phyloP scores from a whole-genome alignment of 176 grass and related monocot genomes.

The Carex pumila region DNA sequence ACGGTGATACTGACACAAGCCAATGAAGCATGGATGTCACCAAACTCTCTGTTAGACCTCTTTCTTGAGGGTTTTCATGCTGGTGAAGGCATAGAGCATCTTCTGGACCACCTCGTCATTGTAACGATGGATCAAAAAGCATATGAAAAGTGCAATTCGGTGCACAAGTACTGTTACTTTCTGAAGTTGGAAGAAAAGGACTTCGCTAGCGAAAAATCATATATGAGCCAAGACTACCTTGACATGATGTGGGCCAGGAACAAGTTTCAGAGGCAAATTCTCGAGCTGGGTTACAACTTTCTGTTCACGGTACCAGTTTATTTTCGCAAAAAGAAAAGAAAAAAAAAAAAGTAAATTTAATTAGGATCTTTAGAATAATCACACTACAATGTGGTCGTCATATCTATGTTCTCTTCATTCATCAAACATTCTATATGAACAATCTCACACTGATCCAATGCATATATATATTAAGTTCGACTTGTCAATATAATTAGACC shows the following conservation, averaged over 20 bases:
- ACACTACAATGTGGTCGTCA: neutral
- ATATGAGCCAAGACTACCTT: conserved; percentile 53
- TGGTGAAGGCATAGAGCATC: conserved; percentile 37
- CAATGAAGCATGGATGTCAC: conserved; percentile 52
- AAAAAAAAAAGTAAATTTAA: neutral
- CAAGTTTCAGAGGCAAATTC: conserved; percentile 40
- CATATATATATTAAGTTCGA: neutral
- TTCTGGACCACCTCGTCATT: conserved; percentile 43
- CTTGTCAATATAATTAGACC: neutral
- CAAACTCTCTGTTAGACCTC: conserved; percentile 49
- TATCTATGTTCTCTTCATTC: neutral
- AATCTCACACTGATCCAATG: neutral
- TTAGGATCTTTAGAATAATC: neutral
- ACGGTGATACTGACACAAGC: conserved; percentile 57
- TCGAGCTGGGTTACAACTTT: conserved; percentile 64
- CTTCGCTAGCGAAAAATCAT: conserved; percentile 16
- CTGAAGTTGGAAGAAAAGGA: conserved; percentile 21
- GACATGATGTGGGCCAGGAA: conserved; percentile 59
- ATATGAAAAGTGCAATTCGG: conserved; percentile 28
- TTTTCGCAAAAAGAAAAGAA: neutral
- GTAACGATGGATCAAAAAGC: conserved; percentile 45
- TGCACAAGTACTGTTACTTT: conserved; percentile 63
- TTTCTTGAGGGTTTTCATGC: conserved; percentile 65
- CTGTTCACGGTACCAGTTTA: conserved; percentile 46
- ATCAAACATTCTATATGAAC: neutral